These are phyloP conservation scores for Guadua angustifolia DNA, from an alignment of 176 grass and related monocot species.

Conservation along the genomic window DNA sequence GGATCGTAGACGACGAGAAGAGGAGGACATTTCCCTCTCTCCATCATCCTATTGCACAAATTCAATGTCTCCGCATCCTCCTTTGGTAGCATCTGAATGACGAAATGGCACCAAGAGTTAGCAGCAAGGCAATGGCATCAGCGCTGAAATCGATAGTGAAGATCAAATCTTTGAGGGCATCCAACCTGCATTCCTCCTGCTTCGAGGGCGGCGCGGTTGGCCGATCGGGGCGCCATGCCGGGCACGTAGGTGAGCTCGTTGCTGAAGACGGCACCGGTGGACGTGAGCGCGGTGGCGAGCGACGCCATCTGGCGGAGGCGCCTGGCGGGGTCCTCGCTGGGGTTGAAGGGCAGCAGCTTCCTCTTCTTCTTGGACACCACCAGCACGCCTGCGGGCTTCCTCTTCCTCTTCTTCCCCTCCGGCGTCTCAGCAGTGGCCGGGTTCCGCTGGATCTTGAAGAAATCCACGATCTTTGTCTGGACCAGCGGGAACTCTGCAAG, in stretches of 20 bases:
- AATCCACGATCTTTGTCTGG: slow-evolving; percentile 69
- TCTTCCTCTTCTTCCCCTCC: slow-evolving; percentile 60
- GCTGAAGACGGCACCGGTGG: slow-evolving; percentile 85
- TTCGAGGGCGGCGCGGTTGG: slow-evolving; percentile 71
- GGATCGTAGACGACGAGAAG: slow-evolving; percentile 78
- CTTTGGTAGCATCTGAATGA: slow-evolving; percentile 62
- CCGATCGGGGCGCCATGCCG: slow-evolving; percentile 67
- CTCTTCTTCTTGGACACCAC: slow-evolving; percentile 65
- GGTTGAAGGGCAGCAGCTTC: slow-evolving; percentile 76
- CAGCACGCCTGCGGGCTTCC: slow-evolving; percentile 38
- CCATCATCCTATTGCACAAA: slow-evolving; percentile 84
- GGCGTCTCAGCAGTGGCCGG: no score
- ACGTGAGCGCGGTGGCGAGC: slow-evolving; percentile 83
- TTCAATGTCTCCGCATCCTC: slow-evolving; percentile 76
- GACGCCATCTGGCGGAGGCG: slow-evolving; percentile 88
- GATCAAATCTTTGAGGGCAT: not conserved
- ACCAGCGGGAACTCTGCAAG: slow-evolving; percentile 73
- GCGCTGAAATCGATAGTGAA: not conserved
- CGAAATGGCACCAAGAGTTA: not conserved
- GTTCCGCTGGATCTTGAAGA: no score
- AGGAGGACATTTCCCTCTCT: slow-evolving; percentile 76
- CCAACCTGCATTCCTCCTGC: slow-evolving; percentile 84
- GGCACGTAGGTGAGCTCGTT: slow-evolving; percentile 75
- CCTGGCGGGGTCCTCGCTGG: slow-evolving; percentile 54
- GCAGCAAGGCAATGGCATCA: not conserved